Evolutionary conservation across 2,329 filamentous ascomycete species (phyloP).

Genomic region (Calonectria naviculata): DNA sequence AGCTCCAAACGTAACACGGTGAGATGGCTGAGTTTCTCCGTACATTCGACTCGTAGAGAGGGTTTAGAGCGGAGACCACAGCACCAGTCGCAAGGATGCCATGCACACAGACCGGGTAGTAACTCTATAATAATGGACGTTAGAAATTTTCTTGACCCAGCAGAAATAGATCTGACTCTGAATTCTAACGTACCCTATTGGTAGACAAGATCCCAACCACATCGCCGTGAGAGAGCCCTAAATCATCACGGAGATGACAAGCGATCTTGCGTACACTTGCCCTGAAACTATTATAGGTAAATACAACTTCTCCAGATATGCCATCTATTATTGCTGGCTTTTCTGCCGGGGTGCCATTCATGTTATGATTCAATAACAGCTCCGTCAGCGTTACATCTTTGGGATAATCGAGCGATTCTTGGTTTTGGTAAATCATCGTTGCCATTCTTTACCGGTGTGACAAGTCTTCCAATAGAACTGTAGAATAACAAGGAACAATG

Average conservation of each 20-base stretch:
- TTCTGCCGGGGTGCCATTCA: not conserved
- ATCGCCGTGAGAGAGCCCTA: not conserved
- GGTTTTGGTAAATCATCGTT: slow-evolving; percentile 2
- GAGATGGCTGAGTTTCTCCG: not conserved
- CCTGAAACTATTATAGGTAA: slow-evolving; percentile 9
- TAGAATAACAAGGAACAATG: not conserved
- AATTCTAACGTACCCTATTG: not conserved
- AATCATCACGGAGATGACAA: not conserved
- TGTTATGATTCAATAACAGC: slow-evolving; percentile 3
- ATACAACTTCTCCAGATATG: not conserved
- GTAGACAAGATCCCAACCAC: slow-evolving; percentile 13
- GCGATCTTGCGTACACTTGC: not conserved
- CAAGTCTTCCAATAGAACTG: not conserved
- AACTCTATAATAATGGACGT: not conserved
- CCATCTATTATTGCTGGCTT: slow-evolving; percentile 14
- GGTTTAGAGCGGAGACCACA: slow-evolving; percentile 7
- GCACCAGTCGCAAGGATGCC: slow-evolving; percentile 11
- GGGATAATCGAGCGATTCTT: slow-evolving; percentile 3
- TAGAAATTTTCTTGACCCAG: too few species aligned
- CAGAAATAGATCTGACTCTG: too few species aligned
- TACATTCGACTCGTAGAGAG: slow-evolving; percentile 13
- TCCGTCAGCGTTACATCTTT: slow-evolving; percentile 7
- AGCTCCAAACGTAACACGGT: too few species aligned
- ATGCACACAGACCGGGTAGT: slow-evolving; percentile 11
- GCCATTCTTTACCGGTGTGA: not conserved